Percentiles rank a stretch among this genome's conserved stretches.
phyloP scores from a whole-genome alignment of 345 rosid genomes.

The Salix purpurea region DNA sequence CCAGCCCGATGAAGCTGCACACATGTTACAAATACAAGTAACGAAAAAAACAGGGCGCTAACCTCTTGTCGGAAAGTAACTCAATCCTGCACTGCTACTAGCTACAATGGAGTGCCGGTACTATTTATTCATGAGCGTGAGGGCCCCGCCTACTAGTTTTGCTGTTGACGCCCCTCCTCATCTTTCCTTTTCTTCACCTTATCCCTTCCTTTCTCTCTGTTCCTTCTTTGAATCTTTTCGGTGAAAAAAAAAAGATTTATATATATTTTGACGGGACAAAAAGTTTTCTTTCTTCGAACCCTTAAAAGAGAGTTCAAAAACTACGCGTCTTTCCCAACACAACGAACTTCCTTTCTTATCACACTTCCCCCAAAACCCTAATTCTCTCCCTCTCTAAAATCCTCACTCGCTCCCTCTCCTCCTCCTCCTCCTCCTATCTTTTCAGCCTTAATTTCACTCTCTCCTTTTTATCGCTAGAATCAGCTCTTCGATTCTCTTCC shows the following conservation, averaged over 20 bases:
- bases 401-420: neutral
- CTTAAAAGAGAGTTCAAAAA: constrained; percentile 1
- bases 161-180: constrained; percentile 23
- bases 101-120: neutral
- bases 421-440: neutral
- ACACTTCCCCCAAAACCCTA: constrained; percentile 44
- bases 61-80: neutral
- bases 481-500: neutral
- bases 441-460: neutral
- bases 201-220: neutral
- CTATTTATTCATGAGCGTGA: constrained; percentile 35
- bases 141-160: constrained; percentile 8
- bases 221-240: neutral
- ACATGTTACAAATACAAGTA: neutral
- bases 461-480: neutral
- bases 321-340: constrained; percentile 38
- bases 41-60: neutral
- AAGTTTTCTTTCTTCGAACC: neutral
- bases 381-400: constrained; percentile 12
- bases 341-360: neutral
- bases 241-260: neutral
- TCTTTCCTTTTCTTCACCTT: constrained; percentile 24
- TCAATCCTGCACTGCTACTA: neutral
- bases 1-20: no score
- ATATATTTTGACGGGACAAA: constrained; percentile 13